These are phyloP conservation scores for Parietichytrium sp. DNA, from an alignment of 108 stramenopile genomes.

Conservation along the genomic window DNA sequence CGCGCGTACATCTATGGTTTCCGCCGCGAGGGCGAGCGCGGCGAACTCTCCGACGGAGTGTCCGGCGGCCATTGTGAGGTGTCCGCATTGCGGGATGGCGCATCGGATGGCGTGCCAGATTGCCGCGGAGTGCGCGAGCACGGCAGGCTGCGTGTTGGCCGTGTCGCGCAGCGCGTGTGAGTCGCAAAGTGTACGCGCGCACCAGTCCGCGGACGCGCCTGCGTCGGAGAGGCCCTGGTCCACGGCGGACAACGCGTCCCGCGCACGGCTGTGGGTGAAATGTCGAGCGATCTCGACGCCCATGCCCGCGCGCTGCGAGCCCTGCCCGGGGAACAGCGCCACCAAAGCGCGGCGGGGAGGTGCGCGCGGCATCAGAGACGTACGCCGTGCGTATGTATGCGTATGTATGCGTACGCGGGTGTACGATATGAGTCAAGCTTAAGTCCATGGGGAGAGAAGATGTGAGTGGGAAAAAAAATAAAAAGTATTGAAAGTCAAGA, in stretches of 20 bases:
- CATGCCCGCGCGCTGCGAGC: neutral
- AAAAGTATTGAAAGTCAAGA: too few relatives aligned
- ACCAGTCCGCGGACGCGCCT: neutral
- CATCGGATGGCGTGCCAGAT: neutral
- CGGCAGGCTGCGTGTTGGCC: slow-evolving; percentile 3
- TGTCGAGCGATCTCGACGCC: too few relatives aligned
- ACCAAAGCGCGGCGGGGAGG: too few relatives aligned
- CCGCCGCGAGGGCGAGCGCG: slow-evolving; percentile 2
- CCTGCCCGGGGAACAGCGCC: neutral
- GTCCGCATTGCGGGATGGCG: slow-evolving; percentile 13
- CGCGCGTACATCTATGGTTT: neutral
- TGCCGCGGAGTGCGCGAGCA: neutral
- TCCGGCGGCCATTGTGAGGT: slow-evolving; percentile 35
- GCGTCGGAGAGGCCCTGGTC: slow-evolving; percentile 15
- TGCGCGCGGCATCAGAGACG: too few relatives aligned
- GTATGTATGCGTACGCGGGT: too few relatives aligned
- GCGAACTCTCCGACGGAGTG: slow-evolving; percentile 34
- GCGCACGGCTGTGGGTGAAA: too few relatives aligned
- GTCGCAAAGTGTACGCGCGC: neutral
- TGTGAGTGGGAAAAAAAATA: too few relatives aligned
- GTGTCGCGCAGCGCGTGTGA: neutral
- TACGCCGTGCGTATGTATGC: too few relatives aligned
- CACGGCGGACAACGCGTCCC: neutral
- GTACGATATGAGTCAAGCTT: too few relatives aligned
- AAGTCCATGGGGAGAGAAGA: too few relatives aligned